Conservation (phyloP, 371 early-diverging fungal species). For the Mortierella sp. region DNA sequence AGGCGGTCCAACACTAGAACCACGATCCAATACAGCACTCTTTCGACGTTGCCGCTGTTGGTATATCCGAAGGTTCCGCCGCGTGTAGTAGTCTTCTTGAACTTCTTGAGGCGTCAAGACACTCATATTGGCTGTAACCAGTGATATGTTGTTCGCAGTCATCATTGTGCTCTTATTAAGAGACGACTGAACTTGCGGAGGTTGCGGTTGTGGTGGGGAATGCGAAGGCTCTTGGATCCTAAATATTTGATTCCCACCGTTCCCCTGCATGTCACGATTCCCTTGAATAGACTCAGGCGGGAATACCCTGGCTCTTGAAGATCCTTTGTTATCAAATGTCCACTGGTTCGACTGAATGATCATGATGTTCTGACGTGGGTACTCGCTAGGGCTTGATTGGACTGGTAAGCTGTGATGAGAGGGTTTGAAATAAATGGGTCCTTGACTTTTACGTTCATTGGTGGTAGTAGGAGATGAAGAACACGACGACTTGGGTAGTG, state of each 20-base stretch:
- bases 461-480: not conserved
- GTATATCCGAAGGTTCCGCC: slow-evolving; percentile 21
- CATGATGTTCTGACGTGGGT: slow-evolving; percentile 22
- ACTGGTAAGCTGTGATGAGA: slow-evolving; percentile 21
- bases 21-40: not conserved
- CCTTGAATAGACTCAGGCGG: not conserved
- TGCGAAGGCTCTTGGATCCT: slow-evolving; percentile 10
- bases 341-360: slow-evolving; percentile 46
- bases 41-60: slow-evolving; percentile 21
- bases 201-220: slow-evolving; percentile 8
- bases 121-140: slow-evolving; percentile 41
- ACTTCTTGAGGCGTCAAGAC: slow-evolving; percentile 40
- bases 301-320: not conserved
- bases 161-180: slow-evolving; percentile 25
- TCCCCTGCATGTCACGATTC: not conserved
- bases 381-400: not conserved
- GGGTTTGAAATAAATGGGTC: slow-evolving; percentile 48
- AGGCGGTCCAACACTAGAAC: not conserved
- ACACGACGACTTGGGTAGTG: slow-evolving; percentile 1
- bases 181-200: not conserved
- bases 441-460: slow-evolving; percentile 13
- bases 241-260: slow-evolving; percentile 23
- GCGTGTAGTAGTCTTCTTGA: slow-evolving; percentile 41
- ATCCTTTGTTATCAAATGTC: slow-evolving; percentile 7
- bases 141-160: slow-evolving; percentile 39